A percentile compares a stretch with the other conserved stretches of the same genome.
These are phyloP conservation scores for Tolypocladium cylindrosporum DNA, from an alignment of 2,329 filamentous ascomycete species.

Conservation along the genomic window DNA sequence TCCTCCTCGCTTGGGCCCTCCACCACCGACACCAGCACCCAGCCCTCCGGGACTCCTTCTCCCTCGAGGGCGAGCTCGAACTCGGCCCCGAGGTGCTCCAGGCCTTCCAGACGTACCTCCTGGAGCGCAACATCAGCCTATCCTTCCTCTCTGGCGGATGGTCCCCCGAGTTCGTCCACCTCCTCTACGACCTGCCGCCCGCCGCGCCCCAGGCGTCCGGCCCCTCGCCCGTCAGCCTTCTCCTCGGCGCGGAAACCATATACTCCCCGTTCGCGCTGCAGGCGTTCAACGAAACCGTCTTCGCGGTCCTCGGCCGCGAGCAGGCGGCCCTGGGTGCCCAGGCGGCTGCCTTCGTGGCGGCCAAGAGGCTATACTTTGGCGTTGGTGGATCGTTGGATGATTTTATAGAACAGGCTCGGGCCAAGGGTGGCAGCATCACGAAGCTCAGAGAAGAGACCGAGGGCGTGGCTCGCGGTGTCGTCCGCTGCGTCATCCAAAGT, in stretches of 20 bases:
- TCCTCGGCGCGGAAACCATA: slow-evolving; percentile 73
- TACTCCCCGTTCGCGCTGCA: slow-evolving; percentile 65
- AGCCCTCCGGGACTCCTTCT: slow-evolving; percentile 34
- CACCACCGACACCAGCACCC: slow-evolving; percentile 23
- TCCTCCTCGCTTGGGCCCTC: slow-evolving; percentile 60
- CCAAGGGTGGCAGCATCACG: slow-evolving; percentile 36
- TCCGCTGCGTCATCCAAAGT: slow-evolving; percentile 33
- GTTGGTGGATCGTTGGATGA: slow-evolving; percentile 75
- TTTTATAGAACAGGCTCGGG: slow-evolving; percentile 46
- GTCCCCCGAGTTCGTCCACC: slow-evolving; percentile 52
- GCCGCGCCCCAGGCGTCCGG: slow-evolving; percentile 1
- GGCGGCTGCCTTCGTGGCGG: slow-evolving; percentile 57
- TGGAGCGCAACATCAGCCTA: slow-evolving; percentile 39
- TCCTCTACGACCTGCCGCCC: slow-evolving; percentile 34
- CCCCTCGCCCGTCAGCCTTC: slow-evolving; percentile 27
- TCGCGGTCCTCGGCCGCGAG: slow-evolving; percentile 44
- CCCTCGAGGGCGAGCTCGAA: slow-evolving; percentile 51
- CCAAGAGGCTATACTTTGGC: slow-evolving; percentile 76
- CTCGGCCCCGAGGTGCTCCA: slow-evolving; percentile 46
- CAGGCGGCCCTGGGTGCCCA: slow-evolving; percentile 21
- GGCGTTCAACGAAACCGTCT: slow-evolving; percentile 58
- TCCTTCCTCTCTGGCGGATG: slow-evolving; percentile 68
- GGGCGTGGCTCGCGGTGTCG: slow-evolving; percentile 52
- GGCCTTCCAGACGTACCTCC: slow-evolving; percentile 48
- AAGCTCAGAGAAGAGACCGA: slow-evolving; percentile 48